phyloP scores from a whole-genome alignment of 495 filamentous ascomycete species.

The Neurospora hispaniola region DNA sequence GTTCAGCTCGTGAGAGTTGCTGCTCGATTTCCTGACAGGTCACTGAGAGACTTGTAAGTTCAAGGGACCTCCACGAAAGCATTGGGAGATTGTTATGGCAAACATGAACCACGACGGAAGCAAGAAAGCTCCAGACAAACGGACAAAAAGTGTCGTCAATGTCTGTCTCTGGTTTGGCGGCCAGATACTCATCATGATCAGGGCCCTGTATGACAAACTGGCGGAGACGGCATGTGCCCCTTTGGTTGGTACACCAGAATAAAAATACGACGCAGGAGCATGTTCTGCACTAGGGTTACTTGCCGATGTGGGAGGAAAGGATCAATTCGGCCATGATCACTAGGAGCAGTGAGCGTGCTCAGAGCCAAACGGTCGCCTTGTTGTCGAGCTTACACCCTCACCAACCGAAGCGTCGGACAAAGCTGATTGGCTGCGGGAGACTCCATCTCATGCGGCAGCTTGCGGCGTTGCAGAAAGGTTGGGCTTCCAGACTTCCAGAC shows the following conservation, averaged over 20 bases:
- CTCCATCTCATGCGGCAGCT: slow-evolving; percentile 3
- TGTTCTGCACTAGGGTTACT: background rate
- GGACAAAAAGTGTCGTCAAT: background rate
- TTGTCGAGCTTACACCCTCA: background rate
- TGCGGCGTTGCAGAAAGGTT: slow-evolving; percentile 8
- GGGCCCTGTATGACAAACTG: background rate
- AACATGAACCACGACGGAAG: background rate
- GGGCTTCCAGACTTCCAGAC: slow-evolving; percentile 13
- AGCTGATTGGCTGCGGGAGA: slow-evolving; percentile 17
- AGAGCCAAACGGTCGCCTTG: slow-evolving; percentile 5
- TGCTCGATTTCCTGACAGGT: background rate
- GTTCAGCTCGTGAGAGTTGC: background rate
- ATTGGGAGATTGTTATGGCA: background rate
- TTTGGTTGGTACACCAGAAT: background rate
- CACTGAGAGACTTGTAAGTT: background rate
- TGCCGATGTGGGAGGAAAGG: background rate
- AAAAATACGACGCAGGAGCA: background rate
- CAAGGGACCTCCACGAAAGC: background rate
- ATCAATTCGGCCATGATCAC: background rate
- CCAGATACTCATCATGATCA: background rate
- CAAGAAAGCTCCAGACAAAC: background rate
- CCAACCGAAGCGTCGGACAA: background rate
- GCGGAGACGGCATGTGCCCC: background rate
- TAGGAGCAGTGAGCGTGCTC: background rate
- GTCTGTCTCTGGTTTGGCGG: background rate